These are phyloP conservation scores for Syzygium oleosum DNA, from an alignment of 345 rosid species.

Conservation along the genomic window DNA sequence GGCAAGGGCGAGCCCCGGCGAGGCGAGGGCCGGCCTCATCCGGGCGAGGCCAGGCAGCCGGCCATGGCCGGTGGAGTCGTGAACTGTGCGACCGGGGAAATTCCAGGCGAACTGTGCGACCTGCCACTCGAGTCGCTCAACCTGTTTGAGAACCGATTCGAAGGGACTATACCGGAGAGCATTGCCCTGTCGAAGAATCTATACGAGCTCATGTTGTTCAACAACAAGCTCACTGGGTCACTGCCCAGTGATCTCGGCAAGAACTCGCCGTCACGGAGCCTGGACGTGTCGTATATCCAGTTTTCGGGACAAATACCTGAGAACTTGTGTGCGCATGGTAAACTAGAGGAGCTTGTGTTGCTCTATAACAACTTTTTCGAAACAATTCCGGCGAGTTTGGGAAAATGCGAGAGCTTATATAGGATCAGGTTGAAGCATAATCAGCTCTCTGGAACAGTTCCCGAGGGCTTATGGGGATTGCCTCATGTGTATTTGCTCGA, in stretches of 20 bases:
- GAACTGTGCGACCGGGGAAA: conserved; percentile 44
- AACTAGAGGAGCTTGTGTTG: conserved; percentile 44
- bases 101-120: conserved; percentile 52
- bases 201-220: conserved; percentile 59
- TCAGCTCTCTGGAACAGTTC: conserved; percentile 45
- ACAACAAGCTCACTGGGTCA: conserved; percentile 52
- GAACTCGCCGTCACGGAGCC: conserved; percentile 34
- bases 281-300: conserved; percentile 60
- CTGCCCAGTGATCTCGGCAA: conserved; percentile 61
- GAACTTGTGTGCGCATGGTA: conserved; percentile 46
- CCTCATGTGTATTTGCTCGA: conserved; percentile 59
- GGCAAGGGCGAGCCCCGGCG: too few relatives aligned
- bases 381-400: conserved; percentile 45
- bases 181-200: conserved; percentile 49
- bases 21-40: too few relatives aligned
- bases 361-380: conserved; percentile 66
- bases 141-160: conserved; percentile 56
- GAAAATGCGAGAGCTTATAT: conserved; percentile 49
- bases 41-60: too few relatives aligned
- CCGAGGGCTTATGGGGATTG: conserved; percentile 65
- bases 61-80: too few relatives aligned
- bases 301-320: conserved; percentile 60
- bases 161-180: conserved; percentile 58
- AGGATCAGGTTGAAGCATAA: conserved; percentile 63
- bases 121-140: conserved; percentile 56